phyloP scores from a whole-genome alignment of 2,329 filamentous ascomycete genomes.

The Ambrosiella xylebori region DNA sequence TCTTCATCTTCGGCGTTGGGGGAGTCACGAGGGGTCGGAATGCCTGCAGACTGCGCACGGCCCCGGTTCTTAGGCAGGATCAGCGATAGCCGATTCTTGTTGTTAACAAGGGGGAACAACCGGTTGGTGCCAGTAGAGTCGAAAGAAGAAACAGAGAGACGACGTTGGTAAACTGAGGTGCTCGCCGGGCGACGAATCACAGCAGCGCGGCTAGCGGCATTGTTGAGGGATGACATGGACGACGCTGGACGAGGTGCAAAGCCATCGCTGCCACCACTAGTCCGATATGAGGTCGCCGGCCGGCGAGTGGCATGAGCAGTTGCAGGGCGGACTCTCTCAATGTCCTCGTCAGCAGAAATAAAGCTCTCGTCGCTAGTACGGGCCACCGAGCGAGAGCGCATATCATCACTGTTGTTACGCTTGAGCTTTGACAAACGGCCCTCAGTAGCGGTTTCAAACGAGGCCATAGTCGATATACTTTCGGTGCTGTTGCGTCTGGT shows the following conservation, averaged over 20 bases:
- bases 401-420: constrained; percentile 15
- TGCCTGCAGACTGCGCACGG: constrained; percentile 20
- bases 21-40: constrained; percentile 31
- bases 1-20: constrained; percentile 31
- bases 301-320: background rate
- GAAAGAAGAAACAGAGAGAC: constrained; percentile 39
- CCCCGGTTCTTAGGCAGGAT: constrained; percentile 1
- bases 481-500: constrained; percentile 30
- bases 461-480: constrained; percentile 33
- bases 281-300: constrained; percentile 4
- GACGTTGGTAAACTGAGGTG: constrained; percentile 25
- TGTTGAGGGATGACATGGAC: constrained; percentile 11
- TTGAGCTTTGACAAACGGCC: constrained; percentile 27
- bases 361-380: constrained; percentile 18
- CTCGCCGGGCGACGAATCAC: constrained; percentile 28
- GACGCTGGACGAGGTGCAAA: constrained; percentile 6
- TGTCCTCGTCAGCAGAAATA: constrained; percentile 13
- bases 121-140: constrained; percentile 41
- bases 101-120: constrained; percentile 40
- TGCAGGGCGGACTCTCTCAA: constrained; percentile 13
- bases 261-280: constrained; percentile 4
- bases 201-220: constrained; percentile 2
- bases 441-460: constrained; percentile 41
- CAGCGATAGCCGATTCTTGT: constrained; percentile 25
- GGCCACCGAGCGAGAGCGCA: constrained; percentile 4